phyloP scores from a whole-genome alignment of 306 rosid genomes.

The Calophaca sinica region DNA sequence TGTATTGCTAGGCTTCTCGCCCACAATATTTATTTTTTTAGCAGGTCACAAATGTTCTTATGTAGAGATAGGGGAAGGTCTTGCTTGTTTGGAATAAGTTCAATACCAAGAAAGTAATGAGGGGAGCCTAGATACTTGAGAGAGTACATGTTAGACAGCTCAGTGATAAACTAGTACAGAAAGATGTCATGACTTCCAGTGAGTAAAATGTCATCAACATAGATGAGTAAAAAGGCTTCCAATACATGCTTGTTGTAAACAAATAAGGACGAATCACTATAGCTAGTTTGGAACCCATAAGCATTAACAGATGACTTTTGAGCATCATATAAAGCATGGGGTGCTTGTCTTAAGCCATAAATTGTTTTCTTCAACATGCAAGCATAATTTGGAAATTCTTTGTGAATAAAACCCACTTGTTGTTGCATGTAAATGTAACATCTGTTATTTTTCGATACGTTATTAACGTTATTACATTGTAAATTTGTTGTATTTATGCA shows the following conservation, averaged over 20 bases:
- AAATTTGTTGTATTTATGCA: no score
- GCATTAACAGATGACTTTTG: not conserved
- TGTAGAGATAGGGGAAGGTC: not conserved
- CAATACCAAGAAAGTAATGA: not conserved
- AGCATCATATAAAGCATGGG: not conserved
- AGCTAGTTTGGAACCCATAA: not conserved
- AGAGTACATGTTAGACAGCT: not conserved
- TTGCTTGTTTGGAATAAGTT: not conserved
- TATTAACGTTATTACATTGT: no score
- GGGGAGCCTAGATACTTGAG: not conserved
- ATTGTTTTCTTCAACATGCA: not conserved
- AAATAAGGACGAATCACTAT: not conserved
- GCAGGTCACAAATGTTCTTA: not conserved
- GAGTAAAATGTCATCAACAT: not conserved
- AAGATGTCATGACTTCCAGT: not conserved
- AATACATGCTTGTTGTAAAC: not conserved
- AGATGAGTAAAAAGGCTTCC: not conserved
- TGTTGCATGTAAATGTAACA: no score
- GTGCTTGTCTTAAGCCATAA: not conserved
- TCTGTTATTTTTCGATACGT: no score
- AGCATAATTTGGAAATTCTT: not conserved
- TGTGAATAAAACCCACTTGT: not conserved
- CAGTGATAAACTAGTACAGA: not conserved
- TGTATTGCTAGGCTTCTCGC: not conserved
- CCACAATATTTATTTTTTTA: not conserved